A percentile compares a stretch with the other conserved stretches of the same genome.
These are phyloP conservation scores for Ustilago lituana DNA, from an alignment of 1,284 basidiomycete genomes.

Conservation along the genomic window DNA sequence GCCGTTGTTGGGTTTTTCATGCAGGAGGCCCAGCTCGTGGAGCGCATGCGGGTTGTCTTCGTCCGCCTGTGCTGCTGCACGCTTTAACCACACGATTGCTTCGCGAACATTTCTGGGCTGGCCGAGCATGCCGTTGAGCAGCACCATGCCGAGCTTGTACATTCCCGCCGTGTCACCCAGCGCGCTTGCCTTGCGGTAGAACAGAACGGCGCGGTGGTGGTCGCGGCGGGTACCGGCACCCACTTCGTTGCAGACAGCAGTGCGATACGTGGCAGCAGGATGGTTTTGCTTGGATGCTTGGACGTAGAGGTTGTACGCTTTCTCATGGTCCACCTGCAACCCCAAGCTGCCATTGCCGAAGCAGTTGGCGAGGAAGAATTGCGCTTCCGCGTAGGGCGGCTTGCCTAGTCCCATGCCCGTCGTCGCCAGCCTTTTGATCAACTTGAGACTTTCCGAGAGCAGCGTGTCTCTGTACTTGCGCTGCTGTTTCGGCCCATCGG, in stretches of 20 bases:
- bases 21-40: slow-evolving; percentile 91
- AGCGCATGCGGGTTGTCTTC: slow-evolving; percentile 98
- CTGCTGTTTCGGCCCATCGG: slow-evolving; percentile 62
- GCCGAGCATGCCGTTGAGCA: slow-evolving; percentile 84
- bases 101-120: slow-evolving; percentile 88
- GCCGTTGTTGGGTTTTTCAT: slow-evolving; percentile 72
- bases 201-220: slow-evolving; percentile 85
- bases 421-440: slow-evolving; percentile 88
- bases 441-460: slow-evolving; percentile 87
- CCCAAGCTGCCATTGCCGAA: slow-evolving; percentile 94
- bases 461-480: slow-evolving; percentile 87
- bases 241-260: slow-evolving; percentile 98
- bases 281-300: slow-evolving; percentile 98
- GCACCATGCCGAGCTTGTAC: slow-evolving; percentile 98
- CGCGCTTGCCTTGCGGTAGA: slow-evolving; percentile 95
- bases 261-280: slow-evolving; percentile 91
- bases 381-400: slow-evolving; percentile 89
- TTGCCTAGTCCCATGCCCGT: slow-evolving; percentile 73
- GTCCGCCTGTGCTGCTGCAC: slow-evolving; percentile 96
- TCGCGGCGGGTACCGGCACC: slow-evolving; percentile 97
- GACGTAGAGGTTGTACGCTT: slow-evolving; percentile 96
- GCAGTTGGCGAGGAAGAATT: slow-evolving; percentile 98
- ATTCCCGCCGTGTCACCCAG: slow-evolving; percentile 96
- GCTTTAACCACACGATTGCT: slow-evolving; percentile 91
- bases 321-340: slow-evolving; percentile 93